phyloP scores from a whole-genome alignment of 2,329 filamentous ascomycete species.

The Sarocladium brachiariae region DNA sequence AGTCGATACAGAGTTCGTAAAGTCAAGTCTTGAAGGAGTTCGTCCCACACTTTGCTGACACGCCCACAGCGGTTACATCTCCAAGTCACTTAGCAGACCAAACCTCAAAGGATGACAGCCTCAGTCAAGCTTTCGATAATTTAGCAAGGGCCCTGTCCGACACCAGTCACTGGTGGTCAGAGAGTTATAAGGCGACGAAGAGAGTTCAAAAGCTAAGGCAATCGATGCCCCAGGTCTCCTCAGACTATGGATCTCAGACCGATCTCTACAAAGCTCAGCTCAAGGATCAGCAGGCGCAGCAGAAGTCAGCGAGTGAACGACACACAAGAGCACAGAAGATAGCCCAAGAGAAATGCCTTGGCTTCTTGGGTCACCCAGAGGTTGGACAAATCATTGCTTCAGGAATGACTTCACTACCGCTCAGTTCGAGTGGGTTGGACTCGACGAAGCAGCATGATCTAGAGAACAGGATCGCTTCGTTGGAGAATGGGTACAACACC shows the following conservation, averaged over 20 bases:
- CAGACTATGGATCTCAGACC: neutral
- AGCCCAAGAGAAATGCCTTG: neutral
- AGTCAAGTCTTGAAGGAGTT: too few relatives aligned
- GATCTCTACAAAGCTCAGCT: neutral
- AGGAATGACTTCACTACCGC: neutral
- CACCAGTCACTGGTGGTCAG: neutral
- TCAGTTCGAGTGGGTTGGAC: neutral
- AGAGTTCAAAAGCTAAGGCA: neutral
- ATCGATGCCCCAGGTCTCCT: neutral
- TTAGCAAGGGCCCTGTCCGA: neutral
- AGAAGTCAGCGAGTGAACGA: neutral
- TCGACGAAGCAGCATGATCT: neutral
- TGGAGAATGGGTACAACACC: slow-evolving; percentile 1
- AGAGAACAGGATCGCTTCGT: neutral
- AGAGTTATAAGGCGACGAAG: neutral
- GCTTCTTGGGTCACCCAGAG: neutral
- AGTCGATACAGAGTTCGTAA: neutral
- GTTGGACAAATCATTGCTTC: neutral
- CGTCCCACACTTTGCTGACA: neutral
- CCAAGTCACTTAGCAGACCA: too few relatives aligned
- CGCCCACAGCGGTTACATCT: neutral
- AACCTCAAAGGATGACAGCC: neutral
- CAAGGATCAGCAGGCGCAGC: neutral
- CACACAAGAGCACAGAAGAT: neutral
- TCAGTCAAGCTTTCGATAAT: neutral